Evolutionary conservation across 805 yeast genomes (phyloP).

Genomic region (Wickerhamomyces hampshirensis): DNA sequence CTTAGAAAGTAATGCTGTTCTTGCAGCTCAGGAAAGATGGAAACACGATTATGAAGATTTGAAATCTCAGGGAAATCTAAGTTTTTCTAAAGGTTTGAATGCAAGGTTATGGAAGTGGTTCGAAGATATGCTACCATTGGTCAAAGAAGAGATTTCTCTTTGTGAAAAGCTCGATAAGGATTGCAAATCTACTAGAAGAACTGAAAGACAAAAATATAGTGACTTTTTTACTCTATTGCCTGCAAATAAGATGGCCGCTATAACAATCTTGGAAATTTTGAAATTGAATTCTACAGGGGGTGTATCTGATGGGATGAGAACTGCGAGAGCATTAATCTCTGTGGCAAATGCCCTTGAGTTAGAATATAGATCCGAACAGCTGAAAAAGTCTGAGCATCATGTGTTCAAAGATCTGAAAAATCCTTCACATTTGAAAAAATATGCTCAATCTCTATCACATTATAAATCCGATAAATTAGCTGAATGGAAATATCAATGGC

Average conservation of each 20-base stretch:
- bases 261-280: slow-evolving; percentile 77
- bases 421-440: slow-evolving; percentile 27
- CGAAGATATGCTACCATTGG: slow-evolving; percentile 61
- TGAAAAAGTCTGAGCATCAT: slow-evolving; percentile 52
- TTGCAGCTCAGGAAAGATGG: slow-evolving; percentile 89
- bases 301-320: slow-evolving; percentile 73
- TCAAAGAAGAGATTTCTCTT: slow-evolving; percentile 58
- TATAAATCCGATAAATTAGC: slow-evolving; percentile 34
- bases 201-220: slow-evolving; percentile 54
- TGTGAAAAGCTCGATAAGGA: slow-evolving; percentile 41
- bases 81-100: slow-evolving; percentile 57
- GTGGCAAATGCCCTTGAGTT: slow-evolving; percentile 83
- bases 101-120: slow-evolving; percentile 84
- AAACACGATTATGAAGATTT: slow-evolving; percentile 70
- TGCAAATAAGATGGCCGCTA: slow-evolving; percentile 77
- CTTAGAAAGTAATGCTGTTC: slow-evolving; percentile 73
- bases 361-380: slow-evolving; percentile 71
- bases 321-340: slow-evolving; percentile 73
- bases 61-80: slow-evolving; percentile 48
- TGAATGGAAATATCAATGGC: slow-evolving; percentile 45
- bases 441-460: slow-evolving; percentile 21
- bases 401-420: slow-evolving; percentile 46
- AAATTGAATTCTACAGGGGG: slow-evolving; percentile 74
- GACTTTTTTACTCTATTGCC: slow-evolving; percentile 71
- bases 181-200: slow-evolving; percentile 17